Percentiles rank a stretch among this genome's conserved stretches.
Evolutionary conservation across 106 monocot species (phyloP).

Genomic region (Allium cepa): DNA sequence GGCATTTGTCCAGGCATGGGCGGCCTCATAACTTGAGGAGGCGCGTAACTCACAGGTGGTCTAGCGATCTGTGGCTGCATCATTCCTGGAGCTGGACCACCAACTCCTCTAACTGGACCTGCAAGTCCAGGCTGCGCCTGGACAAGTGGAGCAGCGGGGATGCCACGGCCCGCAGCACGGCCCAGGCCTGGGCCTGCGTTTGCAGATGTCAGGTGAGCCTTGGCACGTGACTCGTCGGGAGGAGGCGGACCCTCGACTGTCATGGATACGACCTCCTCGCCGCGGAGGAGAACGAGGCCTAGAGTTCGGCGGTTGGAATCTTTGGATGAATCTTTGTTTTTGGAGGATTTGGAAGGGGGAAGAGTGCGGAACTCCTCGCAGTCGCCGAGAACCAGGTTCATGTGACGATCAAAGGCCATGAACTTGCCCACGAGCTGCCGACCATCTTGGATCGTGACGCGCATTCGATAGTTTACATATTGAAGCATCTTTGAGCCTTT

Average conservation of each 20-base stretch:
- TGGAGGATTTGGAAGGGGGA: slow-evolving; percentile 38
- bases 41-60: slow-evolving; percentile 58
- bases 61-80: slow-evolving; percentile 90
- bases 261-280: slow-evolving; percentile 94
- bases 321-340: background rate
- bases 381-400: slow-evolving; percentile 99
- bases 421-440: slow-evolving; percentile 96
- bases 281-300: slow-evolving; percentile 83
- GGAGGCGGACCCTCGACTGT: slow-evolving; percentile 93
- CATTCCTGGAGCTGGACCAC: slow-evolving; percentile 90
- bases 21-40: slow-evolving; percentile 59
- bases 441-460: slow-evolving; percentile 94
- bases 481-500: slow-evolving; percentile 99
- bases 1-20: slow-evolving; percentile 13
- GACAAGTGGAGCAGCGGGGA: slow-evolving; percentile 70
- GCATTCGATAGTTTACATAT: slow-evolving; percentile 98
- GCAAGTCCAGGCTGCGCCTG: slow-evolving; percentile 94
- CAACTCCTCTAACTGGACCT: slow-evolving; percentile 81
- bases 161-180: slow-evolving; percentile 81
- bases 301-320: slow-evolving; percentile 51
- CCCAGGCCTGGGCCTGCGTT: slow-evolving; percentile 70
- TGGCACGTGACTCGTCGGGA: slow-evolving; percentile 58
- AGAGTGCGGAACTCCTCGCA: slow-evolving; percentile 98
- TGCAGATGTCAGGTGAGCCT: slow-evolving; percentile 26
- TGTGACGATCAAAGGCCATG: slow-evolving; percentile 99